Percentiles rank a stretch among this genome's conserved stretches.
Evolutionary conservation across 1,284 basidiomycete species (phyloP).

Genomic region (Exobasidium cylindrosporum): DNA sequence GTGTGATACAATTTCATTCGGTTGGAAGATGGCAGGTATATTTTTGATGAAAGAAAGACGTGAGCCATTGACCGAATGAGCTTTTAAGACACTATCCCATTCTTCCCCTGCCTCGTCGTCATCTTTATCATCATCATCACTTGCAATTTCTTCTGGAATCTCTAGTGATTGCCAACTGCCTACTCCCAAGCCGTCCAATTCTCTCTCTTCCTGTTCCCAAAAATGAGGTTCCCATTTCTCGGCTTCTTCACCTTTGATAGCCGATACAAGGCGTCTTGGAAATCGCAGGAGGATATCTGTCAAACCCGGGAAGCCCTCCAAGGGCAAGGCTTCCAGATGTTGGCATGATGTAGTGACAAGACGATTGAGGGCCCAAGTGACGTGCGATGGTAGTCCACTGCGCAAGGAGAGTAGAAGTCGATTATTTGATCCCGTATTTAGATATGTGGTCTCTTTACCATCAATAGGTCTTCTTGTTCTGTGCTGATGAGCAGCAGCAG

Average conservation of each 20-base stretch:
- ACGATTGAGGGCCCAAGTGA: constrained; percentile 48
- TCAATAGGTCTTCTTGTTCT: background rate
- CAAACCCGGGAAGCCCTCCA: constrained; percentile 40
- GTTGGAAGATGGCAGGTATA: constrained; percentile 10
- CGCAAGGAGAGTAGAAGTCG: constrained; percentile 46
- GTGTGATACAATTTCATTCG: constrained; percentile 18
- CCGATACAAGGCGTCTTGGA: constrained; percentile 31
- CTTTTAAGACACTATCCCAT: background rate
- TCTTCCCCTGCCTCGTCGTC: background rate
- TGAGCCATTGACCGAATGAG: background rate
- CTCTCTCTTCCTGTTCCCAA: constrained; percentile 30
- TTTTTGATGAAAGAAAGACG: background rate
- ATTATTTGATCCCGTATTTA: constrained; percentile 40
- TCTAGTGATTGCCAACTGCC: background rate
- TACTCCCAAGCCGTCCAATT: constrained; percentile 6
- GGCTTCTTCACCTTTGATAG: constrained; percentile 28
- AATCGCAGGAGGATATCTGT: constrained; percentile 39
- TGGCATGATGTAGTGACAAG: constrained; percentile 30
- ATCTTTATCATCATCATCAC: constrained; percentile 7
- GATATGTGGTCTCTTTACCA: constrained; percentile 27
- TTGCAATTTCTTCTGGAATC: constrained; percentile 4
- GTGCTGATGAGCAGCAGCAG: background rate
- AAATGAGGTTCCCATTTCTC: constrained; percentile 31
- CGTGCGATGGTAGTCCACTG: constrained; percentile 46
- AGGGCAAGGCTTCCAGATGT: constrained; percentile 21